phyloP scores from a whole-genome alignment of 805 yeast species.

The Candida parachauliodes region DNA sequence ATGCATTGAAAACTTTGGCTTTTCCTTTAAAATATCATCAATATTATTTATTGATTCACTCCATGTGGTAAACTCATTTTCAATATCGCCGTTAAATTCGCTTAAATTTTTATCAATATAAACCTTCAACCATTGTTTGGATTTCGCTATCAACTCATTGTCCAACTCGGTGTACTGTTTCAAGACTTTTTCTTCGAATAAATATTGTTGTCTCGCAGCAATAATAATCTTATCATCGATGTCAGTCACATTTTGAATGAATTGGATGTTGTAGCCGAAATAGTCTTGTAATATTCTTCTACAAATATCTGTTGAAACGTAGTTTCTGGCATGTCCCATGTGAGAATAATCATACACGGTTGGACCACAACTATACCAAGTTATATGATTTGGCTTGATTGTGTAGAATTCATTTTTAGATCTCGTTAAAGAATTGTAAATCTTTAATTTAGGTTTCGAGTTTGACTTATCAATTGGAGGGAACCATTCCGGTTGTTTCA shows the following conservation, averaged over 20 bases:
- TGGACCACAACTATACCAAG: slow-evolving; percentile 99
- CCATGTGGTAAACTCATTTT: slow-evolving; percentile 51
- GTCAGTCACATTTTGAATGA: slow-evolving; percentile 97
- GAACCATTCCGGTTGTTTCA: slow-evolving; percentile 38
- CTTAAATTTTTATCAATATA: slow-evolving; percentile 58
- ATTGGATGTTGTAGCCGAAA: slow-evolving; percentile 82
- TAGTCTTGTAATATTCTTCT: slow-evolving; percentile 86
- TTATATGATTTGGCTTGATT: slow-evolving; percentile 54
- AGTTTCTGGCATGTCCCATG: slow-evolving; percentile 98
- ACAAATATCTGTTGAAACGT: slow-evolving; percentile 90
- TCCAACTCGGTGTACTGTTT: slow-evolving; percentile 24
- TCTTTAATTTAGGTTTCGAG: slow-evolving; percentile 42
- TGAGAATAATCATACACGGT: slow-evolving; percentile 95
- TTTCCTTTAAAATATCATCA: slow-evolving; percentile 45
- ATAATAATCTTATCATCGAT: slow-evolving; percentile 95
- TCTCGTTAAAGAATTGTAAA: slow-evolving; percentile 83
- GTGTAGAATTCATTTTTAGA: slow-evolving; percentile 79
- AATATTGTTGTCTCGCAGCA: slow-evolving; percentile 85
- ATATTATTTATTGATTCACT: slow-evolving; percentile 42
- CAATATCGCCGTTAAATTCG: slow-evolving; percentile 26
- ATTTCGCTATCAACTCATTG: slow-evolving; percentile 33
- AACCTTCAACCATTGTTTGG: slow-evolving; percentile 40
- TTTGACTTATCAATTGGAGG: slow-evolving; percentile 13
- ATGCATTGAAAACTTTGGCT: slow-evolving; percentile 90
- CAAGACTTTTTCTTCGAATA: slow-evolving; percentile 59